Evolutionary conservation across 2,329 filamentous ascomycete species (phyloP), one percentile per base, ranked within the genome.

Genomic region (Fusarium tjaetaba): DNA sequence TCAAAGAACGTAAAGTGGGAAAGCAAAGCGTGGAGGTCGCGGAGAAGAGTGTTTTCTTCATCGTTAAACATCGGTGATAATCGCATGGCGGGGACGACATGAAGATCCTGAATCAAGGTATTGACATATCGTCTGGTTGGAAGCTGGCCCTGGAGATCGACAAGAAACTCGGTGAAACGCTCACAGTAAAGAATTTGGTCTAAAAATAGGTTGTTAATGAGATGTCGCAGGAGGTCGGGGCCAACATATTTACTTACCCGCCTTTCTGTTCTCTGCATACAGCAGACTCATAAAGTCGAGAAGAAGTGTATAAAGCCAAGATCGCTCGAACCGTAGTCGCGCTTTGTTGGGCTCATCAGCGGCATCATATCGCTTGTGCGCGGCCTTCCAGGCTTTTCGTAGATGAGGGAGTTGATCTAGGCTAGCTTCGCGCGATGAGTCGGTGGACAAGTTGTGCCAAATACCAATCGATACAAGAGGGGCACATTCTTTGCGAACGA

Each of bases 91-190:
- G 96, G 86, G 34, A 98, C 83, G 28, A 97, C 83, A 80, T 98
- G 95, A 51, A 98, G 85, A 80, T 99, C 96, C 77, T 93, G 91
- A 20, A 98, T 82, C 46, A 99, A 85, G 3, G 94, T 91, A 81
- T 98, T 98, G 80, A 97, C 94, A 80, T 98, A 98, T 81, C 96
- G 91, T 76, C 96, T 88, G 7, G 97, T 99, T 1, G 96, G 96
- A 53, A 98, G 86, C 81, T 99, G 96, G 78, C 96, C 98, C 81
- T 97, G 91, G 26, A 99, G 85, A 80, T 99, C 96, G 14, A 93
- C 92, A 53, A 99, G 86, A 58, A 99, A 92, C 82, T 99, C 96
- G 58, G 96, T 83, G 72, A 98, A 96, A n/a, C 95, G 90, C 82
- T 98, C 96, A 80, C 94, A 97, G 82, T 98, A 99, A 6, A 90